These are phyloP conservation scores for Chalciporus chontae DNA, from an alignment of 768 basidiomycete species.

Conservation along the genomic window DNA sequence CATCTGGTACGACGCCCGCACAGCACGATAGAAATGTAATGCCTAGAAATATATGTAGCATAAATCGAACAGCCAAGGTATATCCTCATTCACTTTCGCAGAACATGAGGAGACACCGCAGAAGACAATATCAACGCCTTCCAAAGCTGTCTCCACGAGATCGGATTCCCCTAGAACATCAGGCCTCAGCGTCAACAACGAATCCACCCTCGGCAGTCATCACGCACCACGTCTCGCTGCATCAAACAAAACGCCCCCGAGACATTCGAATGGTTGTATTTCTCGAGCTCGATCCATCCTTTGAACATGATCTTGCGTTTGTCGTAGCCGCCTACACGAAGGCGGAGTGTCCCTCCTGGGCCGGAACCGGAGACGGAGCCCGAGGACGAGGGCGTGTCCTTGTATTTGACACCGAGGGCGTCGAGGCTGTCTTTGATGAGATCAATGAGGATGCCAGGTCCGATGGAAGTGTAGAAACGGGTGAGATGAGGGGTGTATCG, in stretches of 20 bases:
- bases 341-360: constrained; percentile 24
- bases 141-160: constrained; percentile 78
- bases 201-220: background rate
- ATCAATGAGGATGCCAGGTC: constrained; percentile 48
- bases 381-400: constrained; percentile 28
- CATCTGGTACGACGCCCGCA: no score
- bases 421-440: constrained; percentile 56
- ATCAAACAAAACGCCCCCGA: constrained; percentile 68
- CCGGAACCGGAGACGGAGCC: background rate
- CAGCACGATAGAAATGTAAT: background rate
- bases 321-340: constrained; percentile 72
- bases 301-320: constrained; percentile 60
- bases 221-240: constrained; percentile 61
- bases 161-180: constrained; percentile 59
- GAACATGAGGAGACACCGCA: constrained; percentile 56
- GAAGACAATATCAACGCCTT: constrained; percentile 53
- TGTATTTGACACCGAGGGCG: constrained; percentile 47
- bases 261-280: constrained; percentile 45
- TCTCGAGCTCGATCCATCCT: constrained; percentile 73
- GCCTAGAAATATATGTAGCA: background rate
- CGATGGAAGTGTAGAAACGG: constrained; percentile 69
- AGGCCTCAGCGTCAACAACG: background rate
- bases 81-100: constrained; percentile 15
- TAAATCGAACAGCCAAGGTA: background rate
- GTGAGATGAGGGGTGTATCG: constrained; percentile 75